These are phyloP conservation scores for Jamesozyma spencerorum DNA, from an alignment of 805 yeast species.

Conservation along the genomic window DNA sequence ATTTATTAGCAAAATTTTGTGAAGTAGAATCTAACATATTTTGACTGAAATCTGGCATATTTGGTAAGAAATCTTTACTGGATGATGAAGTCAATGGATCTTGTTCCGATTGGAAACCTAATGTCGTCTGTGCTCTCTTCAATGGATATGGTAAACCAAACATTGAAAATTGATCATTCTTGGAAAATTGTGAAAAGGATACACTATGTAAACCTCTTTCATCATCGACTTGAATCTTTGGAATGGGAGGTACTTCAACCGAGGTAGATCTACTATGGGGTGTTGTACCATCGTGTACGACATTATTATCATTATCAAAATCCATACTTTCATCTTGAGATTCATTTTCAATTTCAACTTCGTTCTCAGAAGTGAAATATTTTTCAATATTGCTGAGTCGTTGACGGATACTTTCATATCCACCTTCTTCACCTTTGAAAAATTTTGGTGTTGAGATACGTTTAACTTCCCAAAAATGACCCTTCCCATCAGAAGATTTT, in stretches of 20 bases:
- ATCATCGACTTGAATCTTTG: neutral
- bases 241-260: neutral
- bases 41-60: conserved; percentile 1
- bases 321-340: no score
- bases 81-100: neutral
- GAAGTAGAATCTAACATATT: neutral
- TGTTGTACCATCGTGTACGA: no score
- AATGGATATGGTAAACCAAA: conserved; percentile 11
- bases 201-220: neutral
- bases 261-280: no score
- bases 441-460: conserved; percentile 78
- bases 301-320: no score
- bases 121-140: conserved; percentile 14
- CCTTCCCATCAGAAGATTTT: conserved; percentile 79
- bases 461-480: conserved; percentile 86
- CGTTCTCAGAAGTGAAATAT: conserved; percentile 4
- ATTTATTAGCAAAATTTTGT: conserved; percentile 5
- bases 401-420: conserved; percentile 17
- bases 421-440: conserved; percentile 39
- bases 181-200: neutral
- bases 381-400: conserved; percentile 15
- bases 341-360: neutral
- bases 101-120: conserved; percentile 7
- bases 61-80: neutral
- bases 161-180: neutral